These are phyloP conservation scores for Hamigera avellanea DNA, from an alignment of 495 filamentous ascomycete species.

Conservation along the genomic window DNA sequence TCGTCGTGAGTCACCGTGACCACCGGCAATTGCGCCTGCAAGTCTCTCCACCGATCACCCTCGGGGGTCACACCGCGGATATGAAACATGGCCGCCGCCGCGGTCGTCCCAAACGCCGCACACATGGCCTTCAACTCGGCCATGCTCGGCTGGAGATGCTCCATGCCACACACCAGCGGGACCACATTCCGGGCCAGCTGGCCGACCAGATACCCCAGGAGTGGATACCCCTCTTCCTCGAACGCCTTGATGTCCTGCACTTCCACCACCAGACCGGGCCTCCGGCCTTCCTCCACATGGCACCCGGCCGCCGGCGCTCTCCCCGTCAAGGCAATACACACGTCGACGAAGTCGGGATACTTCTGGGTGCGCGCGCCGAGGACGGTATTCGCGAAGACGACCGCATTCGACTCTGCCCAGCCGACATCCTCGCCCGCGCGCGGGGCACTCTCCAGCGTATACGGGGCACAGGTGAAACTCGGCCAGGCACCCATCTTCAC, in stretches of 20 bases:
- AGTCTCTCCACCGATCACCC: slow-evolving; percentile 2
- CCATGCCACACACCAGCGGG: slow-evolving; percentile 15
- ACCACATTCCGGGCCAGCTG: slow-evolving; percentile 9
- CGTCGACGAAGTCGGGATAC: slow-evolving; percentile 21
- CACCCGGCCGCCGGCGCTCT: slow-evolving; percentile 10
- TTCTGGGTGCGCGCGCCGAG: slow-evolving; percentile 20
- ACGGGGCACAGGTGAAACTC: slow-evolving; percentile 24
- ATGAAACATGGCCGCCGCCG: slow-evolving; percentile 22
- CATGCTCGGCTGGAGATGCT: slow-evolving; percentile 1
- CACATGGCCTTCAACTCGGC: slow-evolving; percentile 22
- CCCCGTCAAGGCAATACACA: slow-evolving; percentile 21
- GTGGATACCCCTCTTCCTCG: slow-evolving; percentile 17
- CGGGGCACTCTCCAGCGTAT: slow-evolving; percentile 14
- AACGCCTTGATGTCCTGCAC: background rate
- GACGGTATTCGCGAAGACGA: slow-evolving; percentile 22
- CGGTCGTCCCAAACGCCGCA: slow-evolving; percentile 20
- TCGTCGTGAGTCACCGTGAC: background rate
- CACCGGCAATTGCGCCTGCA: background rate
- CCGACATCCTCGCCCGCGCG: slow-evolving; percentile 12
- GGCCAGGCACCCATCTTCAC: slow-evolving; percentile 16
- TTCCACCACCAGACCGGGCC: slow-evolving; percentile 1
- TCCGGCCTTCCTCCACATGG: slow-evolving; percentile 8
- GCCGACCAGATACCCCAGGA: slow-evolving; percentile 17
- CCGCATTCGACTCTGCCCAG: slow-evolving; percentile 24
- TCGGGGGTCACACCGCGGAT: slow-evolving; percentile 15